Base-by-base conservation (phyloP, 192 early-diverging fungal genomes). In the Backusella tuberculispora region DNA sequence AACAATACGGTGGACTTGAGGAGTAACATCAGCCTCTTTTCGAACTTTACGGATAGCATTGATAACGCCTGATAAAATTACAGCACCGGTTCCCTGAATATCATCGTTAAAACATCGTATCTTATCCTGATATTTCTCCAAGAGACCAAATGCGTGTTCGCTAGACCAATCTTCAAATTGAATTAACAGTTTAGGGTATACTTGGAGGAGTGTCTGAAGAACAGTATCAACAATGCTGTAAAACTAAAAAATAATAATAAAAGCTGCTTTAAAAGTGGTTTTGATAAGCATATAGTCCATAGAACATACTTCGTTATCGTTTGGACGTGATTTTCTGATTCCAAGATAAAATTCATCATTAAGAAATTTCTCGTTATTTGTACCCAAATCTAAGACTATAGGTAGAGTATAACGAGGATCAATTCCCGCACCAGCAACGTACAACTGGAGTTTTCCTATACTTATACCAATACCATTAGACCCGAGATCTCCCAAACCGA, bases 141-240 rank as follows among this genome's bases (percentile, higher is more conserved):
- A 81, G 40, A 96, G 83, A 6, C 88, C 92, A 78, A 97, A 97
- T 10, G 97, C 83, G 67, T 97, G 95, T 75, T 95, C 95, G 15
- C 94, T 92, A 40, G 93, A 94, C 75, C 96, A 99, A 77, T 99
- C 97, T 83, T 99, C 97, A 69, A 97, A 97, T 85, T 99, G 97
- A 70, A 99, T 93, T 19, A 99, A 86, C 72, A 96, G 75, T 40
- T 89, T 80, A 8, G 95, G 95, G 86, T 93, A 96, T 19, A 91
- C 87, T 19, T 76, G 73, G 47, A 83, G 86, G 29, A 98, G 79
- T 15, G 91, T 88, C 40, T 83, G 72, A 75, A 98, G 87, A 48
- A 97, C 92, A 76, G 90, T 89, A 76, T 98, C 96, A 40, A 97
- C 87, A 71, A 92, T 94, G 6, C 79, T 86, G 80, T 90, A 96